Conservation (phyloP, 208 protist genomes). For the Leishmania turanica region DNA sequence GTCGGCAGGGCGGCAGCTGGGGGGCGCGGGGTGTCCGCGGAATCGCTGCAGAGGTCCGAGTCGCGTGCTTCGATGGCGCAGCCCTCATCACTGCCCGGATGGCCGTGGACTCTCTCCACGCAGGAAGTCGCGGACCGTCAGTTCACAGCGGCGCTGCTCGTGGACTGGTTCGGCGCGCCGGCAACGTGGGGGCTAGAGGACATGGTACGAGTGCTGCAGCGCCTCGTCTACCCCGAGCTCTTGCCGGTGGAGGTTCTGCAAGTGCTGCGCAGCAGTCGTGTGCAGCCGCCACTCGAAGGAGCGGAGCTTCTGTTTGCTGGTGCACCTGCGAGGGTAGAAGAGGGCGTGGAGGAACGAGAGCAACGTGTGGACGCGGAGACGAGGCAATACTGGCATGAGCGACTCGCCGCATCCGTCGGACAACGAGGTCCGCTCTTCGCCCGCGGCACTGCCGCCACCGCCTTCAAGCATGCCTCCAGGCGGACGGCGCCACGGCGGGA, state of each 20-base stretch:
- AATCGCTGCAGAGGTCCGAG: not conserved
- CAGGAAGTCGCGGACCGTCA: slow-evolving; percentile 12
- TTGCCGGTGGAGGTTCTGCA: slow-evolving; percentile 11
- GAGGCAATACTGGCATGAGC: slow-evolving; percentile 17
- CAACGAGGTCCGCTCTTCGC: not conserved
- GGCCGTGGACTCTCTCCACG: not conserved
- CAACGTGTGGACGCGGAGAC: not conserved
- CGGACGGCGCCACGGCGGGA: not conserved
- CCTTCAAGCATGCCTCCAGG: not conserved
- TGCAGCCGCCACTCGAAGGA: slow-evolving; percentile 27
- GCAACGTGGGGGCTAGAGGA: slow-evolving; percentile 12
- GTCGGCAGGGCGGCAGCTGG: not conserved
- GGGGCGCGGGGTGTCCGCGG: not conserved
- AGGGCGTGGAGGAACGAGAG: not conserved
- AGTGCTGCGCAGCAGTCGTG: slow-evolving; percentile 3
- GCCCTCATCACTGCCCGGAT: not conserved
- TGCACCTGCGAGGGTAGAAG: not conserved
- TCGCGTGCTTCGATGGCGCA: not conserved
- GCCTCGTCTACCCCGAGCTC: slow-evolving; percentile 13
- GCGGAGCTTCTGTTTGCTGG: slow-evolving; percentile 8
- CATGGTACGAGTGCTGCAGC: slow-evolving; percentile 8
- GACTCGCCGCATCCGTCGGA: slow-evolving; percentile 7
- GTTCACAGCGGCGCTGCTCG: slow-evolving; percentile 14
- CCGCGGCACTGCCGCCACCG: not conserved
- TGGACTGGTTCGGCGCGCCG: slow-evolving; percentile 5